Conservation (phyloP, 306 rosid species). For the Leucaena leucocephala region DNA sequence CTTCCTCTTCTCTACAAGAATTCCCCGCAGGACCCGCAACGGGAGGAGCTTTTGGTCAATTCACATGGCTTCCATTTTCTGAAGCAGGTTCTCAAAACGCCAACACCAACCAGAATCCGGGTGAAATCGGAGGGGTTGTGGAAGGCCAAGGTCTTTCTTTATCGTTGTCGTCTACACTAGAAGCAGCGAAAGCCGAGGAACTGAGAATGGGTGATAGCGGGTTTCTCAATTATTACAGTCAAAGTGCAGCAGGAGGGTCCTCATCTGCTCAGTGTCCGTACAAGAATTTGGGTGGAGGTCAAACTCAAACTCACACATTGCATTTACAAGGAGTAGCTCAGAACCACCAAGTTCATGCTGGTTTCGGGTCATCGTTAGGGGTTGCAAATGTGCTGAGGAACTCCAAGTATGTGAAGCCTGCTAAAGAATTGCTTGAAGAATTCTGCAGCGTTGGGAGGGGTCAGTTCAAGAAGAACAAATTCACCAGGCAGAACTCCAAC, state of each 20-base stretch:
- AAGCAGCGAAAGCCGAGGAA: slow-evolving; percentile 77
- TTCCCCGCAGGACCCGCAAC: slow-evolving; percentile 19
- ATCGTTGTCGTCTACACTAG: slow-evolving; percentile 63
- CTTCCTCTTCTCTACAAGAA: slow-evolving; percentile 58
- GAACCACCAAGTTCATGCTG: slow-evolving; percentile 49
- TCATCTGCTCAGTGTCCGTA: slow-evolving; percentile 42
- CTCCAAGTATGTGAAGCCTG: slow-evolving; percentile 68
- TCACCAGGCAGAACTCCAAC: slow-evolving; percentile 59
- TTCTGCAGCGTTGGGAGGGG: slow-evolving; percentile 88
- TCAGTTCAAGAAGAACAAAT: slow-evolving; percentile 73
- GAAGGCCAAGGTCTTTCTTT: slow-evolving; percentile 79
- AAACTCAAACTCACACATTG: slow-evolving; percentile 31
- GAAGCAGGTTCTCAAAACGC: slow-evolving; percentile 39
- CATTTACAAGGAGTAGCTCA: slow-evolving; percentile 49
- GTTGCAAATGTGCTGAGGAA: slow-evolving; percentile 69
- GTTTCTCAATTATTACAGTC: slow-evolving; percentile 48
- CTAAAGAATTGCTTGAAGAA: slow-evolving; percentile 78
- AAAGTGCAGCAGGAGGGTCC: slow-evolving; percentile 33
- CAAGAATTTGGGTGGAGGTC: slow-evolving; percentile 33
- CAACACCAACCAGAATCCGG: slow-evolving; percentile 35
- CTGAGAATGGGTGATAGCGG: slow-evolving; percentile 56
- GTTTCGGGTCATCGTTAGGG: slow-evolving; percentile 61
- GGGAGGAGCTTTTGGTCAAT: slow-evolving; percentile 68
- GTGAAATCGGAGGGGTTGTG: slow-evolving; percentile 44
- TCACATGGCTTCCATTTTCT: slow-evolving; percentile 55